phyloP scores from a whole-genome alignment of 2,329 filamentous ascomycete genomes.

The Chrysoporthe austroafricana region DNA sequence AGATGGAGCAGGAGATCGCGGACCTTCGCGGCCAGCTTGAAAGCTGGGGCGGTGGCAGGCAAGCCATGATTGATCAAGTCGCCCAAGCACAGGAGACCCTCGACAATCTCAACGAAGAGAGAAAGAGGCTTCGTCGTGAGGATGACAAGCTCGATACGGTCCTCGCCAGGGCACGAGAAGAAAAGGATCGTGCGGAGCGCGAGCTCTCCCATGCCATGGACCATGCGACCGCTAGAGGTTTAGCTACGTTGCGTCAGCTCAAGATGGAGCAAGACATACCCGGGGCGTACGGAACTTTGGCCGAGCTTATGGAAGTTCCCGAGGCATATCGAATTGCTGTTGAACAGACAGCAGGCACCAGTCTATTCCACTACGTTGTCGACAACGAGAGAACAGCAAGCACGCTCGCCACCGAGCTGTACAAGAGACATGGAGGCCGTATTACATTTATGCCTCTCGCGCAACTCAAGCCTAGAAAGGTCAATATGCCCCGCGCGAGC shows the following conservation, averaged over 20 bases:
- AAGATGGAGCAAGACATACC: conserved; percentile 78
- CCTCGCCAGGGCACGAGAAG: conserved; percentile 73
- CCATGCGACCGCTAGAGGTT: conserved; percentile 79
- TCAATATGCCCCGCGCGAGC: conserved; percentile 80
- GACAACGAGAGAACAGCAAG: conserved; percentile 89
- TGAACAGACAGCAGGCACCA: conserved; percentile 89
- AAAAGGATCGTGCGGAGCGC: conserved; percentile 77
- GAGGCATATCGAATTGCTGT: conserved; percentile 87
- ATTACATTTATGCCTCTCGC: conserved; percentile 95
- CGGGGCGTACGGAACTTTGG: conserved; percentile 89
- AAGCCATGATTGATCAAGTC: conserved; percentile 72
- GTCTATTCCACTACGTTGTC: conserved; percentile 94
- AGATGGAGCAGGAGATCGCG: conserved; percentile 73
- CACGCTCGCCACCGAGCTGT: conserved; percentile 76
- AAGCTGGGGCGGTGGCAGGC: conserved; percentile 75
- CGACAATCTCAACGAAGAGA: conserved; percentile 81
- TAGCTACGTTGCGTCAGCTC: conserved; percentile 83
- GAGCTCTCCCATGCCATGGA: conserved; percentile 87
- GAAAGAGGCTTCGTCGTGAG: conserved; percentile 85
- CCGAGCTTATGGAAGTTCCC: conserved; percentile 86
- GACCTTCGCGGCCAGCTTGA: conserved; percentile 74
- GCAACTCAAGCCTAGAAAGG: conserved; percentile 70
- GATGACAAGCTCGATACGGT: conserved; percentile 84
- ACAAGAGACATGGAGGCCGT: conserved; percentile 79
- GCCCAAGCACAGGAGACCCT: conserved; percentile 77